These are phyloP conservation scores for Colletotrichum sp. DNA, from an alignment of 2,329 filamentous ascomycete species.

Conservation along the genomic window DNA sequence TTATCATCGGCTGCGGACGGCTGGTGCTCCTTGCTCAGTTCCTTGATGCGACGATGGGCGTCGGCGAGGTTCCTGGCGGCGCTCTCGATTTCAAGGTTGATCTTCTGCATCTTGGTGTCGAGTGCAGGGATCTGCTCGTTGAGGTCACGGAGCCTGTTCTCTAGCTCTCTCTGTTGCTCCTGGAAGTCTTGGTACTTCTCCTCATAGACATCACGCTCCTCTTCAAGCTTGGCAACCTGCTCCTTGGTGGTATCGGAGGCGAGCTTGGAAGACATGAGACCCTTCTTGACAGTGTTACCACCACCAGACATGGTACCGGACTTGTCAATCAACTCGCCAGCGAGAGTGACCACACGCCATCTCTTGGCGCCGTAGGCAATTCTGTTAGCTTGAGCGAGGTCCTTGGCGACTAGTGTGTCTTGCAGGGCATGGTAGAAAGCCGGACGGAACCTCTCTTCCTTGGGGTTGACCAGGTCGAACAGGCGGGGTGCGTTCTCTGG, in stretches of 20 bases:
- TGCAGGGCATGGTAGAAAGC: slow-evolving; percentile 96
- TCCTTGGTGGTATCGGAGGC: slow-evolving; percentile 87
- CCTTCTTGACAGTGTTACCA: slow-evolving; percentile 87
- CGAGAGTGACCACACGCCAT: slow-evolving; percentile 96
- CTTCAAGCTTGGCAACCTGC: slow-evolving; percentile 85
- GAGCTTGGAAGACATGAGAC: slow-evolving; percentile 96
- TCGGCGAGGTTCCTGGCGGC: slow-evolving; percentile 84
- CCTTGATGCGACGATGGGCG: slow-evolving; percentile 82
- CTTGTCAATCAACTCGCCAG: slow-evolving; percentile 95
- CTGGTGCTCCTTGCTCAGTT: slow-evolving; percentile 81
- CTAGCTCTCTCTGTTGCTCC: slow-evolving; percentile 80
- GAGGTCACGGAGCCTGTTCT: slow-evolving; percentile 73
- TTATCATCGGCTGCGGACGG: slow-evolving; percentile 81
- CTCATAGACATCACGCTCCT: slow-evolving; percentile 85
- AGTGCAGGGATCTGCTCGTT: slow-evolving; percentile 81
- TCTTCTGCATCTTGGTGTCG: slow-evolving; percentile 91
- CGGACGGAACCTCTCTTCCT: slow-evolving; percentile 83
- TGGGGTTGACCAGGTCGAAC: slow-evolving; percentile 90
- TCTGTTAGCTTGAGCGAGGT: slow-evolving; percentile 94
- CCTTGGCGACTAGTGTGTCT: slow-evolving; percentile 90
- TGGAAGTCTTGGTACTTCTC: slow-evolving; percentile 84
- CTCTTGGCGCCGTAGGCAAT: slow-evolving; percentile 93
- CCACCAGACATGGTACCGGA: slow-evolving; percentile 99
- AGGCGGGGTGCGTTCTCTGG: slow-evolving; percentile 91
- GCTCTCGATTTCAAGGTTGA: slow-evolving; percentile 86